Evolutionary conservation across 345 rosid genomes (phyloP).

Genomic region (Fremontodendron californicum): DNA sequence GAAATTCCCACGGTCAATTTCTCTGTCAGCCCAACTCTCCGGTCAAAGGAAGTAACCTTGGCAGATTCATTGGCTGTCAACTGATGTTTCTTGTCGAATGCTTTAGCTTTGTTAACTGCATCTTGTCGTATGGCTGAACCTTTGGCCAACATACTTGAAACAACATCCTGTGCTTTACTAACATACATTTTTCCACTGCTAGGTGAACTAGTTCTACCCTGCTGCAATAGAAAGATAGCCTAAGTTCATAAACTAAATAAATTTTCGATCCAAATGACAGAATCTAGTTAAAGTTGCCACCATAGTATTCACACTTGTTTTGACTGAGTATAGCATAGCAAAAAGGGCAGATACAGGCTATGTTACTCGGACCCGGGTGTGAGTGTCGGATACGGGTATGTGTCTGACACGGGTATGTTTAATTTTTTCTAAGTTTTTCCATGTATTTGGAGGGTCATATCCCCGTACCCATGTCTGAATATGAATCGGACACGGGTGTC

Average conservation of each 20-base stretch:
- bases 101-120: slow-evolving; percentile 89
- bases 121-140: slow-evolving; percentile 89
- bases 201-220: slow-evolving; percentile 46
- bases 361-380: too few relatives aligned
- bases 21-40: slow-evolving; percentile 76
- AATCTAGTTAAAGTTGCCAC: neutral
- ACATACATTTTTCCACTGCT: slow-evolving; percentile 66
- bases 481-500: too few relatives aligned
- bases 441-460: too few relatives aligned
- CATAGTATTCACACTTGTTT: neutral
- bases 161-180: slow-evolving; percentile 82
- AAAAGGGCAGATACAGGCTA: neutral
- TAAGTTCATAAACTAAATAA: neutral
- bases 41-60: slow-evolving; percentile 74
- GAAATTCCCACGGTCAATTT: slow-evolving; percentile 83
- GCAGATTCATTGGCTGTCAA: slow-evolving; percentile 88
- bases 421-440: too few relatives aligned
- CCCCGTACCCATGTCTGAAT: too few relatives aligned
- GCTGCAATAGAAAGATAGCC: slow-evolving; percentile 20
- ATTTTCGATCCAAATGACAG: slow-evolving; percentile 5
- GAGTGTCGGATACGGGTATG: too few relatives aligned
- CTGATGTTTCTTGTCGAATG: slow-evolving; percentile 85
- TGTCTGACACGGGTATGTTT: too few relatives aligned
- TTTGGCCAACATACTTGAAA: slow-evolving; percentile 71
- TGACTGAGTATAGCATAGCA: neutral